Conservation (phyloP, 805 yeast species). For the Hanseniaspora opuntiae region DNA sequence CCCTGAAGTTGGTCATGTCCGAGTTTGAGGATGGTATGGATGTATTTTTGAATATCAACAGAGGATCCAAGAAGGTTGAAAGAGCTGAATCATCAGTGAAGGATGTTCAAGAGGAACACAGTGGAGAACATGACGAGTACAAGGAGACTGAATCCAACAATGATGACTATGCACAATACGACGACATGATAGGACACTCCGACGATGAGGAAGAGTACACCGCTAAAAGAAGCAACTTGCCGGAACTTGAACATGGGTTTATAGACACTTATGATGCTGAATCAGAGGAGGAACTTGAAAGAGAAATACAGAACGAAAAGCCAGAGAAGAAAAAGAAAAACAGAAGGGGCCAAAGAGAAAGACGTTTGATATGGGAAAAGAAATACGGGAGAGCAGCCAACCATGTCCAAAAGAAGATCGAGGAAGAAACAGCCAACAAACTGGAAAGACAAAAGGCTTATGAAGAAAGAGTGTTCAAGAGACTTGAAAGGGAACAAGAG, state of each 20-base stretch:
- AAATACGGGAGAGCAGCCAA: conserved; percentile 77
- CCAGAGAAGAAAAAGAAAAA: conserved; percentile 49
- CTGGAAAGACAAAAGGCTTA: conserved; percentile 49
- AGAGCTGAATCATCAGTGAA: conserved; percentile 15
- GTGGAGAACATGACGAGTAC: conserved; percentile 20
- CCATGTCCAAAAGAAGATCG: conserved; percentile 60
- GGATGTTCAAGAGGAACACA: conserved; percentile 15
- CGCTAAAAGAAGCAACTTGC: conserved; percentile 33
- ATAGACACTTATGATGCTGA: conserved; percentile 39
- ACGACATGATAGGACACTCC: conserved; percentile 18
- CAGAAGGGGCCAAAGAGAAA: conserved; percentile 92
- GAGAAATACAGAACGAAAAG: conserved; percentile 29
- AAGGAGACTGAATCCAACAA: conserved; percentile 13
- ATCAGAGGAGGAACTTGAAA: conserved; percentile 42
- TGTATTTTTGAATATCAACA: conserved; percentile 25
- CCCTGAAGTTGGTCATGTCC: conserved; percentile 35
- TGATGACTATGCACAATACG: conserved; percentile 21
- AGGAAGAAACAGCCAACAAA: conserved; percentile 39
- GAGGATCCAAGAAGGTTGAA: conserved; percentile 18
- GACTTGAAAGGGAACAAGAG: conserved; percentile 28
- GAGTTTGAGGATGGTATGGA: conserved; percentile 30
- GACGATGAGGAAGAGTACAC: conserved; percentile 32
- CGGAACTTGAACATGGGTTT: conserved; percentile 56
- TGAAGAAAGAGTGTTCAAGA: conserved; percentile 58
- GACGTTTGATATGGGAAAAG: conserved; percentile 91